These are phyloP conservation scores for Fraxinus sp. DNA, from an alignment of 305 asterid species.

Conservation along the genomic window DNA sequence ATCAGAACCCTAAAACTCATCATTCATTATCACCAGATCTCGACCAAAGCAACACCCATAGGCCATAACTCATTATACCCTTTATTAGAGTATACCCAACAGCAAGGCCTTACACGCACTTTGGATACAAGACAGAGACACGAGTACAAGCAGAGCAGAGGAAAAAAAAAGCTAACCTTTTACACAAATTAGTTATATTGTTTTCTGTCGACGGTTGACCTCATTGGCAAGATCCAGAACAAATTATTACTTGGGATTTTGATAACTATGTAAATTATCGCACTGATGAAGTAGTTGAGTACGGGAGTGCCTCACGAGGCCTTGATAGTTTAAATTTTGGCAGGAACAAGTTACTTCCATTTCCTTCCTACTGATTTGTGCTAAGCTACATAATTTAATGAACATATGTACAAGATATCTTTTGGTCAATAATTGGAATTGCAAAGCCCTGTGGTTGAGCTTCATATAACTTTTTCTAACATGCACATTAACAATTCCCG, in stretches of 20 bases:
- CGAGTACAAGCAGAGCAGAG: background rate
- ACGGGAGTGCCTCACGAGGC: background rate
- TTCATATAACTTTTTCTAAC: conserved; percentile 7
- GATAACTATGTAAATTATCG: background rate
- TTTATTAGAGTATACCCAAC: background rate
- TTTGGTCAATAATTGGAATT: background rate
- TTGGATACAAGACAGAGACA: background rate
- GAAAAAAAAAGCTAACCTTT: background rate
- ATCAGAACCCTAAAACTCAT: background rate
- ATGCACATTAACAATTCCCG: background rate
- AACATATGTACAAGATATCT: background rate
- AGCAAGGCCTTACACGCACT: background rate
- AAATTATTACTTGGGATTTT: background rate
- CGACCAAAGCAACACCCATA: background rate
- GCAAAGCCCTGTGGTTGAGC: conserved; percentile 13
- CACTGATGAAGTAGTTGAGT: background rate
- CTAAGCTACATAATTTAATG: background rate
- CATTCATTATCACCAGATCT: background rate
- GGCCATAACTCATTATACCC: background rate
- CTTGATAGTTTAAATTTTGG: background rate
- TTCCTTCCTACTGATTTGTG: background rate
- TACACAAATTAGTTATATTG: background rate
- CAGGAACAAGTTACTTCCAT: background rate
- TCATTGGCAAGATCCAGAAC: background rate
- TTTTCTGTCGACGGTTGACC: background rate